Conservation (phyloP, 129 eudicot species). For the Tagetes patula region DNA sequence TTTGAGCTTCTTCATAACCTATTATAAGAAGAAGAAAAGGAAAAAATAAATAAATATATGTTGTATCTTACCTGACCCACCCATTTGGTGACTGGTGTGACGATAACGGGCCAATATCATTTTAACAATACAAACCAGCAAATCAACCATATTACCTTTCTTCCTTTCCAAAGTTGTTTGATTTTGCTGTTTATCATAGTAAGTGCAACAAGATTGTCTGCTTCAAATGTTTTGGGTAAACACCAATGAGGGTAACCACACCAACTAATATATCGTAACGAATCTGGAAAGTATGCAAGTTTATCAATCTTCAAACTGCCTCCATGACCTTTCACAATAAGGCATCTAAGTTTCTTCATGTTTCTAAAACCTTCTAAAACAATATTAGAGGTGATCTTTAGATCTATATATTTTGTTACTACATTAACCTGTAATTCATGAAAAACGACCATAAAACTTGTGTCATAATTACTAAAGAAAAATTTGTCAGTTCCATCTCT, state of each 20-base stretch:
- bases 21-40: not conserved
- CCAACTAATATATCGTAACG: not conserved
- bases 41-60: not conserved
- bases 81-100: not conserved
- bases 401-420: not conserved
- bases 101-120: too few species aligned
- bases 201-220: not conserved
- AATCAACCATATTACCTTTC: not conserved
- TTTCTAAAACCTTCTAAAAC: not conserved
- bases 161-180: not conserved
- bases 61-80: too few species aligned
- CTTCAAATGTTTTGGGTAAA: not conserved
- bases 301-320: not conserved
- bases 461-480: too few species aligned
- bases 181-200: not conserved
- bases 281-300: not conserved
- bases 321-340: not conserved
- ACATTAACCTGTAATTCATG: not conserved
- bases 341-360: not conserved
- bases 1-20: conserved; percentile 9
- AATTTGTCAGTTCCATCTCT: not conserved
- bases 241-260: not conserved
- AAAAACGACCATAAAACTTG: not conserved
- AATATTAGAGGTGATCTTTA: not conserved
- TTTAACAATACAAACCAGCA: not conserved